Conservation (phyloP, 208 protist genomes). For the Leishmania tropica region DNA sequence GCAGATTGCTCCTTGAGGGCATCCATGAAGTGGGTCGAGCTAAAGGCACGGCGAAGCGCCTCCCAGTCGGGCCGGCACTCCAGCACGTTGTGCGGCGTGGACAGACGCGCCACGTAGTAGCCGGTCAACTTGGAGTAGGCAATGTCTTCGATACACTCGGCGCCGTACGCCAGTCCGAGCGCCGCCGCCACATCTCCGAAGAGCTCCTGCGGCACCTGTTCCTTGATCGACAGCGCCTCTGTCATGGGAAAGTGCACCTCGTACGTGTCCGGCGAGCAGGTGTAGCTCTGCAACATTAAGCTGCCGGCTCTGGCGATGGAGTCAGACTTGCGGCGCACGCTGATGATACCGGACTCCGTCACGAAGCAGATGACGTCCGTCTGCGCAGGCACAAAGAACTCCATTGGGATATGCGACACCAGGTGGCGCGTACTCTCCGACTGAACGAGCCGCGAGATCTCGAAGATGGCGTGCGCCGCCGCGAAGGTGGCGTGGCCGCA, state of each 20-base stretch:
- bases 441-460: constrained; percentile 46
- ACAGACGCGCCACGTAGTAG: constrained; percentile 52
- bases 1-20: constrained; percentile 35
- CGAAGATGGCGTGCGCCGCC: constrained; percentile 75
- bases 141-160: constrained; percentile 47
- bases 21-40: constrained; percentile 26
- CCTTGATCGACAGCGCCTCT: constrained; percentile 46
- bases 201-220: constrained; percentile 30
- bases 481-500: constrained; percentile 82
- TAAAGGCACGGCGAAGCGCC: constrained; percentile 36
- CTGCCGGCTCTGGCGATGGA: constrained; percentile 10
- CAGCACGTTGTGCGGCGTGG: constrained; percentile 35
- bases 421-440: constrained; percentile 43
- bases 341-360: constrained; percentile 56
- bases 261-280: constrained; percentile 44
- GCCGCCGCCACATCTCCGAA: constrained; percentile 36
- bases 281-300: constrained; percentile 27
- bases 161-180: constrained; percentile 46
- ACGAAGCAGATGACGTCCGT: constrained; percentile 71
- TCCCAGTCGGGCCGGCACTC: constrained; percentile 35
- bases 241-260: constrained; percentile 67
- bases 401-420: constrained; percentile 47
- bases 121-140: constrained; percentile 31
- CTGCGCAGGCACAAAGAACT: constrained; percentile 61
- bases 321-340: constrained; percentile 35